A percentile compares a stretch with the other conserved stretches of the same genome.
Evolutionary conservation across 176 grass and related monocot species (phyloP).

Genomic region (Hyparrhenia diplandra): DNA sequence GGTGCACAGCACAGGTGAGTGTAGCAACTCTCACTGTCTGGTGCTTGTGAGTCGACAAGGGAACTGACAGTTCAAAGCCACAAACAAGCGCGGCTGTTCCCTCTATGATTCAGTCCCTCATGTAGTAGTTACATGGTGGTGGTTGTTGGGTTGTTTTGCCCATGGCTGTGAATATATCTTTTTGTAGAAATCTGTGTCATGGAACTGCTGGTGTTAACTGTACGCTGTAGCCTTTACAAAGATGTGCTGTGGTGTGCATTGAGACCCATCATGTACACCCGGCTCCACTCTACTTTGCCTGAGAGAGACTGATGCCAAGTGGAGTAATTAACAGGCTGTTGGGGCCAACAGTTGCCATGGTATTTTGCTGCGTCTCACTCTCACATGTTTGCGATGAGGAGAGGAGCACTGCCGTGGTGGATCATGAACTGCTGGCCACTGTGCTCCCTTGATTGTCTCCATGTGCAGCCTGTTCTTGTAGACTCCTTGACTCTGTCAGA

Average conservation of each 20-base stretch:
- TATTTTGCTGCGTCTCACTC: slow-evolving; percentile 1
- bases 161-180: slow-evolving; percentile 30
- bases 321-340: background rate
- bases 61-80: background rate
- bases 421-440: background rate
- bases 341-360: slow-evolving; percentile 14
- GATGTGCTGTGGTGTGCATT: slow-evolving; percentile 7
- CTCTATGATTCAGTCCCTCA: background rate
- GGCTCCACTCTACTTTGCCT: slow-evolving; percentile 19
- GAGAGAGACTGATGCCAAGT: slow-evolving; percentile 19
- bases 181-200: slow-evolving; percentile 6
- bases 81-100: background rate
- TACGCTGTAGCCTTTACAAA: background rate
- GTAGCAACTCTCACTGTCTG: background rate
- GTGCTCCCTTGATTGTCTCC: background rate
- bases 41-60: background rate
- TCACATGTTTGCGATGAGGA: slow-evolving; percentile 12
- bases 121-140: slow-evolving; percentile 23
- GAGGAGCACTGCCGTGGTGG: background rate
- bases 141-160: slow-evolving; percentile 19
- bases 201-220: slow-evolving; percentile 1
- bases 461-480: slow-evolving; percentile 9
- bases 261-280: slow-evolving; percentile 23
- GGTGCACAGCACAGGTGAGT: background rate
- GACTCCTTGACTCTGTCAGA: background rate